Evolutionary conservation across 176 grass and related monocot species (phyloP).

Genomic region (Carex kokanica): DNA sequence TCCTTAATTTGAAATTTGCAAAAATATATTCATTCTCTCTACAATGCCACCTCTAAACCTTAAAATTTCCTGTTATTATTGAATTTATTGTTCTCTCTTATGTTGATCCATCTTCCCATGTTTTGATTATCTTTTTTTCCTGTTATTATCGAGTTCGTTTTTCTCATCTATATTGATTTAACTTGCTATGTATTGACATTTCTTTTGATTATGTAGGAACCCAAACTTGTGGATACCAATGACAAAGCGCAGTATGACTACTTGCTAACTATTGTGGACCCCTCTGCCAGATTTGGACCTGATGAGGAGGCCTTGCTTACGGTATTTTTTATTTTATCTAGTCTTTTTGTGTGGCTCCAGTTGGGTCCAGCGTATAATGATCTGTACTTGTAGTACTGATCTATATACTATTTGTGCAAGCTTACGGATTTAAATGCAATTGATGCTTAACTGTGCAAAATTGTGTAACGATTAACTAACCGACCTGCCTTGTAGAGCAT

Average conservation of each 20-base stretch:
- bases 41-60: neutral
- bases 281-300: slow-evolving; percentile 23
- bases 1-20: neutral
- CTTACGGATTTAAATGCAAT: neutral
- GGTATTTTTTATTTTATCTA: slow-evolving; percentile 25
- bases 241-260: slow-evolving; percentile 36
- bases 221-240: slow-evolving; percentile 3
- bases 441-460: neutral
- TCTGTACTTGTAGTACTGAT: neutral
- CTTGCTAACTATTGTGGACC: slow-evolving; percentile 35
- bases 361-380: neutral
- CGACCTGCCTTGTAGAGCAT: neutral
- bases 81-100: neutral
- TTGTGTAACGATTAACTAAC: neutral
- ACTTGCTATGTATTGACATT: neutral
- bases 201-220: slow-evolving; percentile 10
- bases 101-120: neutral
- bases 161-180: neutral
- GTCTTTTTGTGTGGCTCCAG: neutral
- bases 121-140: slow-evolving; percentile 3
- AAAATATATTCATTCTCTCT: neutral
- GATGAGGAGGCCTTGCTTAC: slow-evolving; percentile 29
- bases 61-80: neutral
- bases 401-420: neutral
- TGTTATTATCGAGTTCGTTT: neutral